phyloP scores from a whole-genome alignment of 2,329 filamentous ascomycete species.

The Claviceps citrina region DNA sequence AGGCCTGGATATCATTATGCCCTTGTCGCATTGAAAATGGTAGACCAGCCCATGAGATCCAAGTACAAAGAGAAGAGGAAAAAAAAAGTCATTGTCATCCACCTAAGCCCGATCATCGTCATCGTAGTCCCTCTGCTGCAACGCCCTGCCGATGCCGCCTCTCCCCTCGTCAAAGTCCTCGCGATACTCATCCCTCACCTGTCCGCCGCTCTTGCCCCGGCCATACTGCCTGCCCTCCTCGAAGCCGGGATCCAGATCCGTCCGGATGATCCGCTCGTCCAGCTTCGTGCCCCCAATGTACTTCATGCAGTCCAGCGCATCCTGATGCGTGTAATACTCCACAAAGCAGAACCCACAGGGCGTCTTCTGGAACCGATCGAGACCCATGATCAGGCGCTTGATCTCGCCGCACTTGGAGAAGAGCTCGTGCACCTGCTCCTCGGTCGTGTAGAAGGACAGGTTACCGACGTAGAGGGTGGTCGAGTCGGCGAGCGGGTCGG shows the following conservation, averaged over 20 bases:
- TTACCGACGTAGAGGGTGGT: constrained; percentile 97
- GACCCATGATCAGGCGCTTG: constrained; percentile 93
- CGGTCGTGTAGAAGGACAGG: constrained; percentile 95
- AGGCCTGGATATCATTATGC: background rate
- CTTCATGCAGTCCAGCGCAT: constrained; percentile 95
- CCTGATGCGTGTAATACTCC: constrained; percentile 96
- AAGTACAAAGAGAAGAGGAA: background rate
- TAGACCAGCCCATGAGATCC: background rate
- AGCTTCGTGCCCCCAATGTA: constrained; percentile 97
- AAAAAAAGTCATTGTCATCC: background rate
- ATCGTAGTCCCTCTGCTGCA: constrained; percentile 28
- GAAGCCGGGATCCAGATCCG: constrained; percentile 90
- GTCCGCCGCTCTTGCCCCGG: constrained; percentile 85
- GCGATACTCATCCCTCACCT: constrained; percentile 93
- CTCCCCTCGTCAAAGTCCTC: constrained; percentile 93
- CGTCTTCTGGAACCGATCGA: constrained; percentile 93
- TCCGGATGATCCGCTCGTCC: constrained; percentile 90
- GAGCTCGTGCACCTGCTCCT: constrained; percentile 96
- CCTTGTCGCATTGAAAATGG: background rate
- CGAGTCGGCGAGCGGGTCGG: constrained; percentile 66
- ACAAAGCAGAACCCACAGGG: constrained; percentile 99
- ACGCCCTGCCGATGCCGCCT: constrained; percentile 71
- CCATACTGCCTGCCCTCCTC: constrained; percentile 93
- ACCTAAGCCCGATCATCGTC: constrained; percentile 18
- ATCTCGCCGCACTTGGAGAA: constrained; percentile 96